Evolutionary conservation across 1,139 yeast species (phyloP).

Genomic region (Candida sp.): DNA sequence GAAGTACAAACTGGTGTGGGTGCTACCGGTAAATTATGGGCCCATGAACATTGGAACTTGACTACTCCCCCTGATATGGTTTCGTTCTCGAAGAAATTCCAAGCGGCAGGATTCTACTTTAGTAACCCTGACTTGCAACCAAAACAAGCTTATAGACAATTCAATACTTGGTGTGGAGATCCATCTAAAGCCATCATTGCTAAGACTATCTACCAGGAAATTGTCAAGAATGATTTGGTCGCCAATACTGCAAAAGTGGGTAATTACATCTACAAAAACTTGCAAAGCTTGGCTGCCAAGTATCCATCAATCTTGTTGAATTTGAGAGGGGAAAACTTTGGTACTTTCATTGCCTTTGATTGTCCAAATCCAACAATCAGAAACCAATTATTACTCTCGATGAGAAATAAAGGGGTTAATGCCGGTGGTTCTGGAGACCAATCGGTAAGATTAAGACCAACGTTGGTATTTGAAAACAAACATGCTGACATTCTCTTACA

Average conservation of each 20-base stretch:
- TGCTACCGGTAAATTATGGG: conserved; percentile 71
- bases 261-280: conserved; percentile 49
- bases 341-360: conserved; percentile 78
- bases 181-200: conserved; percentile 68
- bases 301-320: conserved; percentile 45
- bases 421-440: conserved; percentile 73
- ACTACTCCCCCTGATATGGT: conserved; percentile 68
- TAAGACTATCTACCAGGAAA: conserved; percentile 59
- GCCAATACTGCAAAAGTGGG: conserved; percentile 55
- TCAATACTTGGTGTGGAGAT: conserved; percentile 86
- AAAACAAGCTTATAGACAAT: conserved; percentile 65
- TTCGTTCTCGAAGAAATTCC: conserved; percentile 75
- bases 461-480: conserved; percentile 61
- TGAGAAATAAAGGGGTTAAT: conserved; percentile 59
- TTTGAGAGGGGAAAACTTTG: conserved; percentile 66
- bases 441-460: conserved; percentile 68
- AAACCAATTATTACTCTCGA: conserved; percentile 45
- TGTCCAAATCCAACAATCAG: conserved; percentile 44
- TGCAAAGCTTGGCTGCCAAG: conserved; percentile 39
- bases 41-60: conserved; percentile 68
- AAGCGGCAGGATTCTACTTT: conserved; percentile 77
- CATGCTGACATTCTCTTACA: conserved; percentile 62
- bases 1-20: conserved; percentile 80
- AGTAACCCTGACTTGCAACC: conserved; percentile 61
- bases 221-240: conserved; percentile 49